Base-by-base conservation (phyloP, 345 rosid genomes). In the Noccaea bulbosa region DNA sequence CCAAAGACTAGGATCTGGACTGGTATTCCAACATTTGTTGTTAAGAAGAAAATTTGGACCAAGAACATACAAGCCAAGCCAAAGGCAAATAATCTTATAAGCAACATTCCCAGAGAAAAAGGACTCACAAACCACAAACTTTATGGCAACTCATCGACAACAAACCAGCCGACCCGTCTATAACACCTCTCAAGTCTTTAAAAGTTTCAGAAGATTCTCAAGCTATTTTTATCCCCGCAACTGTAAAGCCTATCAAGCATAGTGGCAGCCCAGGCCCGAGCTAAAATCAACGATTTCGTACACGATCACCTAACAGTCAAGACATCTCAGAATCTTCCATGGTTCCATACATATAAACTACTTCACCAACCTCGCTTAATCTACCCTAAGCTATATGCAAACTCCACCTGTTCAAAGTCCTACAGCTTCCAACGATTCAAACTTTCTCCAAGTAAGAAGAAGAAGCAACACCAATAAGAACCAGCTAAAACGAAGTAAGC, bases 261-360 rank as follows among this genome's bases (percentile, higher is more conserved):
- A 24, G 54, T 33, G 69, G 22, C 22, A 20, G 22, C 22, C 62
- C 35, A 35, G 7, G 1, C 30, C 62, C 35, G 22, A 5, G 1
- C 40, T 10, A 60, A 40, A 17, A 41, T 11, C 39, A 54, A 33
- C 30, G 33, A 50, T 53, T 33, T 24, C n/a, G 37, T 22, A 46
- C 20, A 5, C 32, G 11, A 63, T 53, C 70, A 30, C 64, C 64
- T 37, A 63, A 46, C 22, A 14, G 8, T 33, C n/a, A 34, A 71
- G 12, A 12, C 33, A 54, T 34, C 63, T 35, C 30, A 2, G 43
- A 35, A 11, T 48, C 17, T 47, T 40, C 41, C 49, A 6, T 55
- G 39, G 43, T 37, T 54, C 5, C 7, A 52, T 11, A 49, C 8
- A 41, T 2, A 10, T 11, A 46, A 38, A 38, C 32, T 47, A 47